Conservation (phyloP, 371 early-diverging fungal species). For the Actinomortierella ambigua region DNA sequence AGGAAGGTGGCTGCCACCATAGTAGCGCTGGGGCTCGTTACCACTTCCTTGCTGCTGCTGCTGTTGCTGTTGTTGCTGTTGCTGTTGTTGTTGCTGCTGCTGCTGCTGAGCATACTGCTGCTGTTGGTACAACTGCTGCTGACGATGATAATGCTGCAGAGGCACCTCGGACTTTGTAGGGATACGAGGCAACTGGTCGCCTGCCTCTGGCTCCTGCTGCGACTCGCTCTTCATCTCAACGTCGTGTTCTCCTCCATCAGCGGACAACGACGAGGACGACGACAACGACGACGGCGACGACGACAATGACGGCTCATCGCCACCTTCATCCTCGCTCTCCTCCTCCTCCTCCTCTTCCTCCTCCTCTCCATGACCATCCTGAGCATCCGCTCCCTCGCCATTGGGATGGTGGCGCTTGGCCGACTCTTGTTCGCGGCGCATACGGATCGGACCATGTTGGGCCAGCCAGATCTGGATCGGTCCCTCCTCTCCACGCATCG, state of each 20-base stretch:
- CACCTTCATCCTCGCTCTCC: too few relatives aligned
- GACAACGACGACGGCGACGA: too few relatives aligned
- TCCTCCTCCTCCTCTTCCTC: constrained; percentile 12
- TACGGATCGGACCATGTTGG: constrained; percentile 45
- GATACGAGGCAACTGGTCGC: constrained; percentile 40
- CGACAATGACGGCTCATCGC: too few relatives aligned
- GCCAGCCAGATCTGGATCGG: constrained; percentile 45
- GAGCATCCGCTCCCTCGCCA: constrained; percentile 7
- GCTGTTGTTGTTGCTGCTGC: background rate
- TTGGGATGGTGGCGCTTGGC: background rate
- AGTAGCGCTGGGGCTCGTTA: constrained; percentile 17
- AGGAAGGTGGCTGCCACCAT: constrained; percentile 45
- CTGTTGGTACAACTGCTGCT: background rate
- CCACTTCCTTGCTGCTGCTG: background rate
- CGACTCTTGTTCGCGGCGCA: constrained; percentile 19
- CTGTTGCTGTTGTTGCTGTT: background rate
- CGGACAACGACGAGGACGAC: background rate
- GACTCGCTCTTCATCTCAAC: background rate
- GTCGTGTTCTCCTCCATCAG: constrained; percentile 5
- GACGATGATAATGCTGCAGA: background rate
- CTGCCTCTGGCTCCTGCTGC: constrained; percentile 3
- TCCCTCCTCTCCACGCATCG: constrained; percentile 45
- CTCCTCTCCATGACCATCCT: constrained; percentile 8
- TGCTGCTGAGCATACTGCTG: constrained; percentile 2
- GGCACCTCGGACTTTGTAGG: constrained; percentile 21